Percentiles rank a stretch among this genome's conserved stretches.
Conservation (phyloP, 306 rosid genomes). For the Medicago truncatula region DNA sequence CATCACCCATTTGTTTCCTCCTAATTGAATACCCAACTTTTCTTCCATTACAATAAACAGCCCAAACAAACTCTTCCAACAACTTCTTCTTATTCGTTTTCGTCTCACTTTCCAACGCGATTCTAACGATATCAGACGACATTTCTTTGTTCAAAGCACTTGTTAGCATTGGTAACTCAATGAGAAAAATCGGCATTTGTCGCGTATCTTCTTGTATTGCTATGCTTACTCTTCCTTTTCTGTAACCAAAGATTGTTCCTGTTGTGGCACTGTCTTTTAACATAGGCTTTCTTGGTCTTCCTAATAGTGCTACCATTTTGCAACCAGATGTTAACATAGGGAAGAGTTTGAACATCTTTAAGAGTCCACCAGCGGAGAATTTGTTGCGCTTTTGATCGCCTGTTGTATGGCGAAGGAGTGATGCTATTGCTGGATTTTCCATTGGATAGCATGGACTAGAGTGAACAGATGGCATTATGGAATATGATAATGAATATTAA, state of each 20-base stretch:
- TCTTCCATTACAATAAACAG: conserved; percentile 88
- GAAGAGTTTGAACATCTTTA: conserved; percentile 78
- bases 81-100: conserved; percentile 76
- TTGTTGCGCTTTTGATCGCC: conserved; percentile 51
- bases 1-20: conserved; percentile 78
- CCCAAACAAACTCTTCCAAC: conserved; percentile 89
- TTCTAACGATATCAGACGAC: conserved; percentile 78
- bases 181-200: conserved; percentile 77
- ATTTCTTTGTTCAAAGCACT: conserved; percentile 80
- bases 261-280: conserved; percentile 87
- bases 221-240: conserved; percentile 82
- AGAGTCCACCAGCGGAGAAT: conserved; percentile 61
- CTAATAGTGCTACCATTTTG: conserved; percentile 91
- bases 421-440: conserved; percentile 75
- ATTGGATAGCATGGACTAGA: conserved; percentile 76
- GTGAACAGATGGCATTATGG: conserved; percentile 70
- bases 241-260: conserved; percentile 84
- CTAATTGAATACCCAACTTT: conserved; percentile 85
- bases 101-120: conserved; percentile 96
- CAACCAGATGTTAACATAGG: conserved; percentile 94
- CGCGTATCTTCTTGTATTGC: conserved; percentile 96
- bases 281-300: conserved; percentile 76
- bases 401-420: conserved; percentile 60
- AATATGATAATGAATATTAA: neutral
- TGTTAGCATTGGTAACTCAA: conserved; percentile 83